Conservation (phyloP, 2,329 filamentous ascomycete genomes). For the Fusarium tricinctum region DNA sequence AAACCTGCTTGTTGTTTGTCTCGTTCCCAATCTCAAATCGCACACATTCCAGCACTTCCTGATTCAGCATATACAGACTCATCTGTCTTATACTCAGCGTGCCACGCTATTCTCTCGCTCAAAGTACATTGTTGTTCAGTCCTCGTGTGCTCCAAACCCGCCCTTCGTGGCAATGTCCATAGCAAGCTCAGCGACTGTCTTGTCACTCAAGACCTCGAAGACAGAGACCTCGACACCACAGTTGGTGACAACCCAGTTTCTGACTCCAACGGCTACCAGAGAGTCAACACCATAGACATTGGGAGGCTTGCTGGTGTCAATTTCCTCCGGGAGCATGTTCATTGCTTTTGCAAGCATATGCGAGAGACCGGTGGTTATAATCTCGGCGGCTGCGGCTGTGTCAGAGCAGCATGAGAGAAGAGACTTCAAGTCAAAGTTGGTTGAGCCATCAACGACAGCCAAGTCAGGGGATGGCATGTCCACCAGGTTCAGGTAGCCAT, state of each 20-base stretch:
- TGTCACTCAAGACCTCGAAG: conserved; percentile 63
- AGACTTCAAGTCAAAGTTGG: conserved; percentile 50
- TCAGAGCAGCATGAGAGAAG: conserved; percentile 52
- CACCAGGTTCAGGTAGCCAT: conserved; percentile 62
- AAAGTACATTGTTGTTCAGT: conserved; percentile 3
- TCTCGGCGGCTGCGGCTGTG: conserved; percentile 49
- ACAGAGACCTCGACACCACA: conserved; percentile 61
- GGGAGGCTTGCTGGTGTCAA: conserved; percentile 59
- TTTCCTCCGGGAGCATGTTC: conserved; percentile 60
- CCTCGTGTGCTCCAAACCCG: conserved; percentile 44
- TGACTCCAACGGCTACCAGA: conserved; percentile 65
- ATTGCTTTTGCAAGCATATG: conserved; percentile 61
- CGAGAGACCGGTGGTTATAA: conserved; percentile 56
- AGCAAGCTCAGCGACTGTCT: conserved; percentile 57
- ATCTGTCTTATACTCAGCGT: not conserved
- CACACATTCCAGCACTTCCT: not conserved
- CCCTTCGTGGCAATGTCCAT: conserved; percentile 54
- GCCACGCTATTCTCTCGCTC: not conserved
- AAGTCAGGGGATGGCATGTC: conserved; percentile 58
- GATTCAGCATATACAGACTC: conserved; percentile 9
- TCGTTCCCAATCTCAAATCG: conserved; percentile 1
- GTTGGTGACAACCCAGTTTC: conserved; percentile 65
- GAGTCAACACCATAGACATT: conserved; percentile 67
- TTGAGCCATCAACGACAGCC: conserved; percentile 29
- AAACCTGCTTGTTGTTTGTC: conserved; percentile 1